These are phyloP conservation scores for Thoreauomyces humboldtii DNA, from an alignment of 192 early-diverging fungal species.

Conservation along the genomic window DNA sequence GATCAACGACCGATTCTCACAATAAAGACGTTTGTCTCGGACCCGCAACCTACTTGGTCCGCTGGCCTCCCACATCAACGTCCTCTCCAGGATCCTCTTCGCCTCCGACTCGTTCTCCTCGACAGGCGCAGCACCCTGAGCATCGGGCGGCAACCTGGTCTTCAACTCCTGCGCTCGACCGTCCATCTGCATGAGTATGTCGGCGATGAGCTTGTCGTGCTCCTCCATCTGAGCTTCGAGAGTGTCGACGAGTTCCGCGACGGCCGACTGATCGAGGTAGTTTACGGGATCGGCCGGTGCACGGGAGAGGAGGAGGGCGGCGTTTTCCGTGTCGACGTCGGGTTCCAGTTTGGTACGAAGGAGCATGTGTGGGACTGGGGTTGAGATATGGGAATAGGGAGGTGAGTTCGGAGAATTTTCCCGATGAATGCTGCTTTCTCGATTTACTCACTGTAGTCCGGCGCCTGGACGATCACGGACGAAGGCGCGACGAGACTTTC, in stretches of 20 bases:
- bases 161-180: conserved; percentile 8
- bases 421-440: background rate
- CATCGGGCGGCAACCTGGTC: conserved; percentile 14
- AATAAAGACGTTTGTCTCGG: no score
- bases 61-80: conserved; percentile 24
- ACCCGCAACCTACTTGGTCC: no score
- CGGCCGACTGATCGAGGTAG: conserved; percentile 14
- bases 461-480: conserved; percentile 5
- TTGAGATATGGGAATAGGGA: background rate
- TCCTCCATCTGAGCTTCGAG: conserved; percentile 10
- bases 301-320: background rate
- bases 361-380: conserved; percentile 15
- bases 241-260: background rate
- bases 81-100: conserved; percentile 6
- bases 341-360: conserved; percentile 20
- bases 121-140: background rate
- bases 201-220: conserved; percentile 12
- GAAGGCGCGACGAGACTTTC: conserved; percentile 5
- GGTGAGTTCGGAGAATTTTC: background rate
- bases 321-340: conserved; percentile 2
- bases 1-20: no score
- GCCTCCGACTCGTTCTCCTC: conserved; percentile 9
- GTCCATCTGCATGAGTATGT: background rate
- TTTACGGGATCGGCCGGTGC: background rate
- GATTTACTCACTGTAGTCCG: conserved; percentile 15